phyloP scores from a whole-genome alignment of 179 eudicot species.

The Beta corolliflora region DNA sequence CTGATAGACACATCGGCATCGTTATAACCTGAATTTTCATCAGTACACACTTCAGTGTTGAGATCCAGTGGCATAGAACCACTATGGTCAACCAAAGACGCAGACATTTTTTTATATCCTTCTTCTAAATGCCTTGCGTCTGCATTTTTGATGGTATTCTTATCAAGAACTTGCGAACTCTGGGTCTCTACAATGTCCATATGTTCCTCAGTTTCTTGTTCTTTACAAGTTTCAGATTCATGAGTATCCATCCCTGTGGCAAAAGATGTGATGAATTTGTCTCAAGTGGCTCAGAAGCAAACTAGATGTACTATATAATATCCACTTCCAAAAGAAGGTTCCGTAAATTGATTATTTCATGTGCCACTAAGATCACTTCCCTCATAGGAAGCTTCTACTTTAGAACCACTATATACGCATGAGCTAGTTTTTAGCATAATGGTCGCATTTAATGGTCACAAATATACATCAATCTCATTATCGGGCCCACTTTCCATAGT shows the following conservation, averaged over 20 bases:
- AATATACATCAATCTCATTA: no score
- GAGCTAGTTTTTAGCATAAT: no score
- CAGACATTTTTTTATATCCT: conserved; percentile 16
- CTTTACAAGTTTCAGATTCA: conserved; percentile 36
- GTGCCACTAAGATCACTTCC: no score
- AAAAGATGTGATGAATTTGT: conserved; percentile 1
- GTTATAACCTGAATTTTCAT: conserved; percentile 35
- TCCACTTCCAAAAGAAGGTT: neutral
- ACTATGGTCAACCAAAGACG: conserved; percentile 17
- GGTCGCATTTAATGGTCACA: no score
- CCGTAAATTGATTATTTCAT: no score
- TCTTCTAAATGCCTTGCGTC: conserved; percentile 33
- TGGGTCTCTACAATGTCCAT: conserved; percentile 39
- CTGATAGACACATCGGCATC: conserved; percentile 26
- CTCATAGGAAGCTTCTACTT: no score
- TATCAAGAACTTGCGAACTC: conserved; percentile 37
- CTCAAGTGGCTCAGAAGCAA: neutral
- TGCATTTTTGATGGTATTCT: conserved; percentile 32
- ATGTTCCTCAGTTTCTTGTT: conserved; percentile 33
- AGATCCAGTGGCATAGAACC: conserved; percentile 54
- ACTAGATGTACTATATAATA: neutral
- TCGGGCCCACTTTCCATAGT: no score
- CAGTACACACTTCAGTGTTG: conserved; percentile 40
- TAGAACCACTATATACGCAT: no score
- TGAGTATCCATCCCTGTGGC: conserved; percentile 38